Base-by-base conservation (phyloP, 345 rosid species). In the Eucalyptus marginata region DNA sequence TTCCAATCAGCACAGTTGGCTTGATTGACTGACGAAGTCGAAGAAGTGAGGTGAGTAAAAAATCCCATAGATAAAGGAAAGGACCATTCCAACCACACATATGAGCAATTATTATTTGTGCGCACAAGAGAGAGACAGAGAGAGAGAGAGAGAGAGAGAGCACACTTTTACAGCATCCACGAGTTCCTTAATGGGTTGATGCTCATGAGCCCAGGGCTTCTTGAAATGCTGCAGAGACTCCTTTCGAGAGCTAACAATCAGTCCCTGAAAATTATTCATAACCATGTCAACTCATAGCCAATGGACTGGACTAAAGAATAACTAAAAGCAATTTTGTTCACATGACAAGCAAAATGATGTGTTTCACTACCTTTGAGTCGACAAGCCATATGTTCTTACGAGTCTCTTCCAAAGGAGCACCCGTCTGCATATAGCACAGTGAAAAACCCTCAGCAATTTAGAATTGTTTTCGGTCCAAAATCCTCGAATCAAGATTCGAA, bases 181-280 rank as follows among this genome's bases (percentile, higher is more conserved):
- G 86, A 96, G 99, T 56, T 94, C 88, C 58, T 91, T 93, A 31
- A 96, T 81, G 25, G 98, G 99, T 87, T 96, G 93, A 87, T 96
- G 98, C 29, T 96, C 96, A 90, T 97, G 99, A 80, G 99, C 98
- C 99, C 99, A 97, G 7, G 99, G 99, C 93, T 93, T 96, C 94
- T 97, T 97, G 94, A 97, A 97, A 90, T 95, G 99, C 88, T 96
- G 99, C 87, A 97, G 93, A 43, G 99, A 93, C 87, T 96, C 99
- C 59, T 86, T 90, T 44, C 99, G 98, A 43, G 96, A 97, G 90
- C 93, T 93, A 88, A 96, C 98, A 89, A 96, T 96, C 93, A 97
- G 92, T 52, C 99, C 99, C 99, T 97, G 92, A 86, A 90, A 89
- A 88, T 29, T 25, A 54, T n/a, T 31, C 79, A 31, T 54, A 10